phyloP scores from a whole-genome alignment of 83 land plant species.

The Thuja plicata region DNA sequence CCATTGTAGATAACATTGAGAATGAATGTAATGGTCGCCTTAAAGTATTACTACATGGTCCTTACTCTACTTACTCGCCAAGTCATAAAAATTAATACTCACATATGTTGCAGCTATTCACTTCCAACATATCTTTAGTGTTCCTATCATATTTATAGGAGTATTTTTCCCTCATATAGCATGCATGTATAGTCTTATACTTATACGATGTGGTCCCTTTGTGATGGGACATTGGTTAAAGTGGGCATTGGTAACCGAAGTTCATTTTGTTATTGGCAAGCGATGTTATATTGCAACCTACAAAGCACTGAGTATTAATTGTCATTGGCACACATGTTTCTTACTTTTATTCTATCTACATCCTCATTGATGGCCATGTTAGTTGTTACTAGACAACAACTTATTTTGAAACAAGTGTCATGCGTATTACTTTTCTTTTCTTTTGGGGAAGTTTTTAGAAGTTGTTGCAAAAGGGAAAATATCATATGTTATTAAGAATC shows the following conservation, averaged over 20 bases:
- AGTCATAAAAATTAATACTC: constrained; percentile 59
- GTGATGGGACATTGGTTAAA: constrained; percentile 76
- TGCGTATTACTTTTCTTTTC: constrained; percentile 93
- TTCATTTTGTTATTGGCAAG: constrained; percentile 85
- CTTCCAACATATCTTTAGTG: constrained; percentile 73
- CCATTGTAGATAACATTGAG: constrained; percentile 73
- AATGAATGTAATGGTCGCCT: constrained; percentile 55
- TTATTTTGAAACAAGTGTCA: constrained; percentile 96
- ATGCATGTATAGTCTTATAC: constrained; percentile 44
- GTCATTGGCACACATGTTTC: constrained; percentile 90
- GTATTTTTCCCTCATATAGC: constrained; percentile 72
- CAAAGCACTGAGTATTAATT: constrained; percentile 75
- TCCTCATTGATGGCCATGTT: constrained; percentile 76
- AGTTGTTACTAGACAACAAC: constrained; percentile 72
- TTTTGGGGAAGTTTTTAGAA: constrained; percentile 96
- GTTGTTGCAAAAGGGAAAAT: constrained; percentile 95
- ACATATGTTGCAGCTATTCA: constrained; percentile 68
- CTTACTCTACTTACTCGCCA: constrained; percentile 53
- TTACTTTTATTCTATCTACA: constrained; percentile 87
- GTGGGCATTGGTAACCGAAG: constrained; percentile 75
- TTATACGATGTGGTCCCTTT: constrained; percentile 81
- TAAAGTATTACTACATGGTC: constrained; percentile 51
- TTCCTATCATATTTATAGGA: constrained; percentile 74
- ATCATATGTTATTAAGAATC: constrained; percentile 94
- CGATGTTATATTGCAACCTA: constrained; percentile 90